Evolutionary conservation across 805 yeast species (phyloP), one percentile per base, ranked within the genome.

Genomic region (Lipomyces yamadae): DNA sequence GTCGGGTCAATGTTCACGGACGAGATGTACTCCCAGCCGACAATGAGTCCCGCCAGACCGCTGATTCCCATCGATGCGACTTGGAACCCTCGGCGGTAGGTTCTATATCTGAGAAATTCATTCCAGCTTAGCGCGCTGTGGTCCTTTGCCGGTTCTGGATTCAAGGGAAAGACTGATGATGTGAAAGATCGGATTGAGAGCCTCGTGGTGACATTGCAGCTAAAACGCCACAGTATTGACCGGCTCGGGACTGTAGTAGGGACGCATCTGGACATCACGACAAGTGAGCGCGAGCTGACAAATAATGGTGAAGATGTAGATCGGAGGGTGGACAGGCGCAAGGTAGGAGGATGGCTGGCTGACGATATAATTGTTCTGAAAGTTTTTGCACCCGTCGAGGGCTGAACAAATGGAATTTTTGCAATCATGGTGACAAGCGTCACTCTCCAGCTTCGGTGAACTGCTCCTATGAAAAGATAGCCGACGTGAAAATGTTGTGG

Each of bases 1-100:
- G 96, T 92, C 48, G 94, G 90, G 76, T 94, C 98, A 68, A 95
- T 86, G 75, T 91, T 95, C 72, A 90, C 81, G 72, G 90, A 89
- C 35, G 97, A 88, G 61, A 93, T 81, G 76, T 87, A 88, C 0
- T 85, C 85, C 86, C 93, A 90, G 1, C 98, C 88, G 4, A 83
- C 74, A 13, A 83, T 80, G 30, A 91, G 85, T 1, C 96, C 92
- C 6, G 83, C 73, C 8, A 90, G 62, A 0, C 93, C 89, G 2
- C 96, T 86, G 62, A 87, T 75, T 2, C 85, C 81, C 1, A 97
- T 90, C 1, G 93, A 83, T 1, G 82, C 85, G 11, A 86, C 77
- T 74, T 92, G 91, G 70, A 90, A 80, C 59, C 85, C 79, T 71
- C 95, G 87, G 76, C 91, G 91, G 71, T 86, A 86, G 73, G 88